A percentile compares a stretch with the other conserved stretches of the same genome.
Evolutionary conservation across 495 filamentous ascomycete genomes (phyloP).

Genomic region (Penicillium verhagenii): DNA sequence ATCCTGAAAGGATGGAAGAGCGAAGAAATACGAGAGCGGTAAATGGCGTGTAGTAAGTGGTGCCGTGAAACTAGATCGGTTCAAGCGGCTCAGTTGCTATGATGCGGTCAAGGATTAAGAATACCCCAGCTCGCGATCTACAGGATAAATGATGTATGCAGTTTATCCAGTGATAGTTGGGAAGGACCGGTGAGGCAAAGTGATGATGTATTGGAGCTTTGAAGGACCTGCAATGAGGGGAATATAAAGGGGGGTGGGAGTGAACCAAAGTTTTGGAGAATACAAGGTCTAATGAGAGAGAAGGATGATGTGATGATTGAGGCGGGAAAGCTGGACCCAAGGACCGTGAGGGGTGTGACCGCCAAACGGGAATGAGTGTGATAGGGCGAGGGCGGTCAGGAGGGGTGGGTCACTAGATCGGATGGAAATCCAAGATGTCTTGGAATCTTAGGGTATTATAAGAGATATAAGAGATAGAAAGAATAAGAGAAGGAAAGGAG

Average conservation of each 20-base stretch:
- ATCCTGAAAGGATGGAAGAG: conserved; percentile 13
- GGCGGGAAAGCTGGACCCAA: conserved; percentile 30
- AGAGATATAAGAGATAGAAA: neutral
- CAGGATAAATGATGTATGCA: conserved; percentile 2
- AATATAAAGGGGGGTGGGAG: neutral
- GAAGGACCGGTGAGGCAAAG: neutral
- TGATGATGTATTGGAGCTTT: neutral
- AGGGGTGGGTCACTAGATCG: conserved; percentile 23
- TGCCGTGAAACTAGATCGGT: conserved; percentile 15
- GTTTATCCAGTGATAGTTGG: neutral
- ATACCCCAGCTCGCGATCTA: conserved; percentile 1
- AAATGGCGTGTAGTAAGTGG: conserved; percentile 2
- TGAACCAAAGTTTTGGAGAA: conserved; percentile 12
- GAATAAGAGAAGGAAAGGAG: neutral
- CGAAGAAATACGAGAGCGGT: conserved; percentile 12
- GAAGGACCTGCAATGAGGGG: neutral
- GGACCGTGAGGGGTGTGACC: conserved; percentile 37
- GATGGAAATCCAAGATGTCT: neutral
- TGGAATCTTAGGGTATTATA: neutral
- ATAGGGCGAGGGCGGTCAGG: conserved; percentile 35
- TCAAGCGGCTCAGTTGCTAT: neutral
- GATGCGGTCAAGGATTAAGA: neutral
- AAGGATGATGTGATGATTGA: conserved; percentile 38
- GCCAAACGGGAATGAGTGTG: conserved; percentile 38
- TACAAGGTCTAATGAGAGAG: conserved; percentile 20